These are phyloP conservation scores for Blastobotrys attinorum DNA, from an alignment of 805 yeast genomes.

Conservation along the genomic window DNA sequence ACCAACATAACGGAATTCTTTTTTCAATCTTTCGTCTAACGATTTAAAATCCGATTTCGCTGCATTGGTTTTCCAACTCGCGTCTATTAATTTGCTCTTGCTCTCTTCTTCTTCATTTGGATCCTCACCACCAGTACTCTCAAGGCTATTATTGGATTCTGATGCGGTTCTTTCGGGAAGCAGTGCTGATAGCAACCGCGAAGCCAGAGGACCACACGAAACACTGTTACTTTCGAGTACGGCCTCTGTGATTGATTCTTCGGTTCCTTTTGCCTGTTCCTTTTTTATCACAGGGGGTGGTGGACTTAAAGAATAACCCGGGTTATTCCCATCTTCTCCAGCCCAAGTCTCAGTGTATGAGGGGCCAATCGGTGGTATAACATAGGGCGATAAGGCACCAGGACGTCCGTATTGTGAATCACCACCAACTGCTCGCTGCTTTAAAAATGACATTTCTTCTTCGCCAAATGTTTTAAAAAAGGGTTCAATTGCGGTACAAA, in stretches of 20 bases:
- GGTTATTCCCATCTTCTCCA: slow-evolving; percentile 63
- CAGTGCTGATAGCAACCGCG: slow-evolving; percentile 75
- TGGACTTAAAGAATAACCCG: slow-evolving; percentile 27
- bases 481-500: slow-evolving; percentile 76
- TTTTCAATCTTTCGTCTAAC: slow-evolving; percentile 77
- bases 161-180: slow-evolving; percentile 29
- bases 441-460: slow-evolving; percentile 72
- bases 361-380: slow-evolving; percentile 81
- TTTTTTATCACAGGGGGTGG: slow-evolving; percentile 10
- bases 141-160: slow-evolving; percentile 6
- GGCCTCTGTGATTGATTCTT: slow-evolving; percentile 51
- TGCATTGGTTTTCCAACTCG: slow-evolving; percentile 37
- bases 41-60: slow-evolving; percentile 60
- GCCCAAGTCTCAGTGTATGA: slow-evolving; percentile 79
- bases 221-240: slow-evolving; percentile 62
- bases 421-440: slow-evolving; percentile 44
- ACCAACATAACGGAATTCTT: slow-evolving; percentile 87
- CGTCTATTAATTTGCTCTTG: slow-evolving; percentile 11
- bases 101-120: slow-evolving; percentile 31
- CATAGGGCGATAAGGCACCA: slow-evolving; percentile 44
- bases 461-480: slow-evolving; percentile 69
- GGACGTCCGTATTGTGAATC: slow-evolving; percentile 26
- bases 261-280: slow-evolving; percentile 38
- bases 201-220: slow-evolving; percentile 86
- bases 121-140: no score